A percentile compares a stretch with the other conserved stretches of the same genome.
phyloP scores from a whole-genome alignment of 1,284 basidiomycete species.

The Ceratobasidium theobromae region DNA sequence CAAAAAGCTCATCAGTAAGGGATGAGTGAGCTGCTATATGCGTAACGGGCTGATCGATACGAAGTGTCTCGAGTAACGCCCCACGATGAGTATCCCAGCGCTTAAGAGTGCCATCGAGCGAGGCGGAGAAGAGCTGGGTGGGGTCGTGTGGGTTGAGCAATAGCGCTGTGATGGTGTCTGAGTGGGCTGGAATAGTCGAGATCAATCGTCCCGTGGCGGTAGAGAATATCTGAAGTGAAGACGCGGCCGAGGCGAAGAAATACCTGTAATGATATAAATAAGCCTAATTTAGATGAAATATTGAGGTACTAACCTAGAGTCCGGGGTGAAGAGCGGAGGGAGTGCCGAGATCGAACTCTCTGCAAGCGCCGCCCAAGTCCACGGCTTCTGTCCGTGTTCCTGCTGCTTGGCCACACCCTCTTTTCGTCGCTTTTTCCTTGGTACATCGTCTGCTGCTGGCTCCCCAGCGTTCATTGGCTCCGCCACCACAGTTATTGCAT shows the following conservation, averaged over 20 bases:
- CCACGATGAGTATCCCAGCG: constrained; percentile 96
- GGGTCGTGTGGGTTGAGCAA: constrained; percentile 83
- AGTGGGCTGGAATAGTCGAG: constrained; percentile 67
- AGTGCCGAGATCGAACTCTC: constrained; percentile 66
- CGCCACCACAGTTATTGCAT: background rate
- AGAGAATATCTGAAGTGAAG: constrained; percentile 81
- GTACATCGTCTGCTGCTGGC: background rate
- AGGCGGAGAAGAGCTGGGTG: constrained; percentile 87
- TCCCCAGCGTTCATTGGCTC: background rate
- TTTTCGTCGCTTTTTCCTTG: background rate
- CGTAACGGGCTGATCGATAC: constrained; percentile 69
- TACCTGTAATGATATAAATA: constrained; percentile 56
- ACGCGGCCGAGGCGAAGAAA: constrained; percentile 80
- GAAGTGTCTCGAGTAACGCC: constrained; percentile 71
- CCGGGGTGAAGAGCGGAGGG: constrained; percentile 78
- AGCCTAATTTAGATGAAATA: constrained; percentile 29
- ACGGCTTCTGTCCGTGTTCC: constrained; percentile 40
- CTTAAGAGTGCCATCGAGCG: constrained; percentile 79
- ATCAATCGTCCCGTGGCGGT: constrained; percentile 72
- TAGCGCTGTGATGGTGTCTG: constrained; percentile 69
- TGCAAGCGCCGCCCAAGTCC: constrained; percentile 73
- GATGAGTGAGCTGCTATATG: constrained; percentile 69
- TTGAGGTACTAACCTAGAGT: constrained; percentile 67
- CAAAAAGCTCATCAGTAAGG: constrained; percentile 63
- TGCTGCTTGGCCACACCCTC: background rate